A percentile compares a stretch with the other conserved stretches of the same genome.
Evolutionary conservation across 306 rosid species (phyloP).

Genomic region (Cercis canadensis): DNA sequence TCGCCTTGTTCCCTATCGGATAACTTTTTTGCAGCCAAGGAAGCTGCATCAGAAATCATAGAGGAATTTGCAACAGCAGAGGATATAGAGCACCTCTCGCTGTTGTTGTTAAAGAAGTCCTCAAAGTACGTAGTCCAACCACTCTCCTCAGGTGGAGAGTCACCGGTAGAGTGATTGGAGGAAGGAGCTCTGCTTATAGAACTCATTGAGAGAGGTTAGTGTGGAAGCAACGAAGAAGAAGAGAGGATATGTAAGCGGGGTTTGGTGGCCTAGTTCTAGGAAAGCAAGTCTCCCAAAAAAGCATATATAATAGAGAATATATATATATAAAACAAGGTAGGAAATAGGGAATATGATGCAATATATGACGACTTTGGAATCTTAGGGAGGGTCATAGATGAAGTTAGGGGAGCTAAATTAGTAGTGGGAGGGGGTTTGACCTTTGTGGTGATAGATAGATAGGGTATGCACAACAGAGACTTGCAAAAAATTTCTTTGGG

Average conservation of each 20-base stretch:
- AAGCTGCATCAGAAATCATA: constrained; percentile 57
- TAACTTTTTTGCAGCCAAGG: constrained; percentile 41
- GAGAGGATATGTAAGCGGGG: constrained; percentile 37
- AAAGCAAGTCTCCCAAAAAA: constrained; percentile 20
- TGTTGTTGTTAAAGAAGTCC: constrained; percentile 53
- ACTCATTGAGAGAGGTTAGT: constrained; percentile 36
- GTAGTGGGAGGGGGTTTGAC: constrained; percentile 50
- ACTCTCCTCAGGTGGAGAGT: constrained; percentile 63
- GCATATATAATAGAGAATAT: constrained; percentile 31
- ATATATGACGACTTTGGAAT: constrained; percentile 42
- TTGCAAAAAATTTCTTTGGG: constrained; percentile 43
- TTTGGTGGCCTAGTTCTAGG: constrained; percentile 37
- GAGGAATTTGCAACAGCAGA: constrained; percentile 35
- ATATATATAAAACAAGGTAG: constrained; percentile 13
- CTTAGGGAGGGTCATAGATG: constrained; percentile 45
- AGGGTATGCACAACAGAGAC: constrained; percentile 37
- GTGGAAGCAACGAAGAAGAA: not conserved
- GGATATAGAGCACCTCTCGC: constrained; percentile 36
- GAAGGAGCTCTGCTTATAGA: constrained; percentile 42
- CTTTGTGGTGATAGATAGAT: constrained; percentile 43
- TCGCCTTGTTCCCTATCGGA: not conserved
- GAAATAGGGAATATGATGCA: not conserved
- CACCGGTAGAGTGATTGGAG: constrained; percentile 32
- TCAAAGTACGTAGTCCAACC: constrained; percentile 86
- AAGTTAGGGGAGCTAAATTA: constrained; percentile 40